phyloP scores from a whole-genome alignment of 768 basidiomycete genomes.

The Psilocybe tampanensis region DNA sequence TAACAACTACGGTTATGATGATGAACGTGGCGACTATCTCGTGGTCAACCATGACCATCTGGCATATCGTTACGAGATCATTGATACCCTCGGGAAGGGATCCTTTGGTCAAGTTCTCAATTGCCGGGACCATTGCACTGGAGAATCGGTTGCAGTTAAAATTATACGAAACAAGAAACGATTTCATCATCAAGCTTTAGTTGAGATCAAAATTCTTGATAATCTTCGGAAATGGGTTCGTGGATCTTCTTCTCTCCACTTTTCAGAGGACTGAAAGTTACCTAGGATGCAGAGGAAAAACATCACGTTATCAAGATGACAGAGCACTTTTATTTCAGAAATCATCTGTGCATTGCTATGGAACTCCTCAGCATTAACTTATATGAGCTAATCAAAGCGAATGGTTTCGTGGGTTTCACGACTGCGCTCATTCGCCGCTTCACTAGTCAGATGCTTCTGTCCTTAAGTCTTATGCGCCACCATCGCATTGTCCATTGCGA shows the following conservation, averaged over 20 bases:
- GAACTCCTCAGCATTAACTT: conserved; percentile 97
- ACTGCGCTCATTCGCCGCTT: conserved; percentile 94
- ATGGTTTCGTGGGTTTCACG: conserved; percentile 98
- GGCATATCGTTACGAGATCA: conserved; percentile 94
- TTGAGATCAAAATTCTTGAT: conserved; percentile 99
- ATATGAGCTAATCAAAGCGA: conserved; percentile 98
- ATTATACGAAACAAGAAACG: conserved; percentile 99
- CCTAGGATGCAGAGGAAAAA: conserved; percentile 92
- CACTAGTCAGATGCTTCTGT: conserved; percentile 93
- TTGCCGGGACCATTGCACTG: conserved; percentile 94
- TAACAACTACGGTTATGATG: conserved; percentile 96
- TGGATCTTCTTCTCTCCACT: background rate
- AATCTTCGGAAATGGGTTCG: conserved; percentile 94
- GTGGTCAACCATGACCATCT: conserved; percentile 91
- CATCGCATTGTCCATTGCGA: conserved; percentile 99
- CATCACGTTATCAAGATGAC: conserved; percentile 98
- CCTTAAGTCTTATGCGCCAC: conserved; percentile 90
- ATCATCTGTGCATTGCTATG: conserved; percentile 97
- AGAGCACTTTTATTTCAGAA: conserved; percentile 97
- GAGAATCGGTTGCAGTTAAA: conserved; percentile 97
- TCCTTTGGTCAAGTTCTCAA: conserved; percentile 97
- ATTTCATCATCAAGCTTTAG: conserved; percentile 96
- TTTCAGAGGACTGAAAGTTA: conserved; percentile 1
- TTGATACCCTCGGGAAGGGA: conserved; percentile 93
- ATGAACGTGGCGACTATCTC: conserved; percentile 96